These are phyloP conservation scores for Cryptococcus maquisensis DNA, from an alignment of 1,284 basidiomycete species.

Conservation along the genomic window DNA sequence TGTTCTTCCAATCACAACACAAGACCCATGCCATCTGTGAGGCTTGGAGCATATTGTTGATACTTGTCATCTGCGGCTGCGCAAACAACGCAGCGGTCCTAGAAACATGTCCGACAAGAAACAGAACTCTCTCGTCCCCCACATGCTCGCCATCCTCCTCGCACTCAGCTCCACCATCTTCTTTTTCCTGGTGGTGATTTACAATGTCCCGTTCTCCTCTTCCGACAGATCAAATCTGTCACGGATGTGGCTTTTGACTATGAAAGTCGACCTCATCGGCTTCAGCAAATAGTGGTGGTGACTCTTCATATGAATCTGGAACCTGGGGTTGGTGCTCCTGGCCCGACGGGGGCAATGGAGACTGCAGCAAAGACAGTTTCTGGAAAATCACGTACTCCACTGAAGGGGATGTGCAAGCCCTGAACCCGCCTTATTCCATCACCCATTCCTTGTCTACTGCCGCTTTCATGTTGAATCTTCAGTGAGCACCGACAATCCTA, in stretches of 20 bases:
- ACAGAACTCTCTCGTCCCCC: conserved; percentile 3
- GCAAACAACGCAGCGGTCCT: no score
- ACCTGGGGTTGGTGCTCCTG: conserved; percentile 13
- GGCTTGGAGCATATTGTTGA: no score
- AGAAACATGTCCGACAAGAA: not conserved
- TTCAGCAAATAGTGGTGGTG: not conserved
- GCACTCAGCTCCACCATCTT: not conserved
- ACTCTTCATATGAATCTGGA: conserved; percentile 3
- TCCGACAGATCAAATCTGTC: not conserved
- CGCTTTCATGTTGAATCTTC: conserved; percentile 6
- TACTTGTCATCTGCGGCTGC: no score
- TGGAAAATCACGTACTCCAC: not conserved
- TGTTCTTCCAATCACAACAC: no score
- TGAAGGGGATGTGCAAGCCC: not conserved
- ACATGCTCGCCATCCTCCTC: conserved; percentile 5
- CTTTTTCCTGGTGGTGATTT: conserved; percentile 5
- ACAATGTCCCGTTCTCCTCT: conserved; percentile 9
- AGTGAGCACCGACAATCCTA: not conserved
- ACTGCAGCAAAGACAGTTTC: conserved; percentile 5
- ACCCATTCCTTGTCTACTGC: conserved; percentile 8
- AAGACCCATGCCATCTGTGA: no score
- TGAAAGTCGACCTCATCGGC: not conserved
- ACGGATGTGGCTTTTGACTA: conserved; percentile 4
- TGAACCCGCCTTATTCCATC: conserved; percentile 1
- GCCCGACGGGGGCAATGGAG: not conserved